phyloP scores from a whole-genome alignment of 257 asterid genomes.

The Solanum microdontum region DNA sequence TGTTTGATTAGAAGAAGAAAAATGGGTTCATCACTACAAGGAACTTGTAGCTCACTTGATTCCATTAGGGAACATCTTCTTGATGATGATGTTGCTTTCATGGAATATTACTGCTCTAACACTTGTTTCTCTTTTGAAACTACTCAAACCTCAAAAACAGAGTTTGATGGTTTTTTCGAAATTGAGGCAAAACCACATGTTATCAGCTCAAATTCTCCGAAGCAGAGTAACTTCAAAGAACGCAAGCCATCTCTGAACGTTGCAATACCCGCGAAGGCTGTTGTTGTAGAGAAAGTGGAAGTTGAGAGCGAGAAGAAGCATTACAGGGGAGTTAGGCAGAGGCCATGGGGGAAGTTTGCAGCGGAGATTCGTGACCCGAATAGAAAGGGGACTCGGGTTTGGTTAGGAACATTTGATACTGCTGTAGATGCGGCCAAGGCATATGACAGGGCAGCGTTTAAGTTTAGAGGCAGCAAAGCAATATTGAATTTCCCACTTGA shows the following conservation, averaged over 20 bases:
- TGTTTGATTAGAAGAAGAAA: neutral
- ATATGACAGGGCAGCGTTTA: constrained; percentile 69
- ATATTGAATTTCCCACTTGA: constrained; percentile 74
- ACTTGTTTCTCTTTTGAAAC: neutral
- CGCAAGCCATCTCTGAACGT: constrained; percentile 60
- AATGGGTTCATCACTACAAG: constrained; percentile 12
- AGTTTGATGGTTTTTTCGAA: neutral
- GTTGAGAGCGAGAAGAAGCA: constrained; percentile 21
- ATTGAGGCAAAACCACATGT: constrained; percentile 25
- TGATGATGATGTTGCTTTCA: constrained; percentile 41
- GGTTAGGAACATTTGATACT: constrained; percentile 70
- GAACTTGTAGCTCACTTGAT: constrained; percentile 42
- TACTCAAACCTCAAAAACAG: neutral
- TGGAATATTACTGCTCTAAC: constrained; percentile 21
- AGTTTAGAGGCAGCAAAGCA: constrained; percentile 57
- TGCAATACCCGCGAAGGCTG: constrained; percentile 23
- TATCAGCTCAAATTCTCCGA: neutral
- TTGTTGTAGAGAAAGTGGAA: neutral
- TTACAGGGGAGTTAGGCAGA: constrained; percentile 57
- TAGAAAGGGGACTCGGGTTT: constrained; percentile 53
- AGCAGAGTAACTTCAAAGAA: constrained; percentile 1
- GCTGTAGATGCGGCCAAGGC: constrained; percentile 24
- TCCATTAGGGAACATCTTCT: constrained; percentile 61
- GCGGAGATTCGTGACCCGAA: constrained; percentile 76
- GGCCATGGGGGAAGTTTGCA: constrained; percentile 72